Evolutionary conservation across 768 basidiomycete species (phyloP).

Genomic region (Dentipellis fragilis): DNA sequence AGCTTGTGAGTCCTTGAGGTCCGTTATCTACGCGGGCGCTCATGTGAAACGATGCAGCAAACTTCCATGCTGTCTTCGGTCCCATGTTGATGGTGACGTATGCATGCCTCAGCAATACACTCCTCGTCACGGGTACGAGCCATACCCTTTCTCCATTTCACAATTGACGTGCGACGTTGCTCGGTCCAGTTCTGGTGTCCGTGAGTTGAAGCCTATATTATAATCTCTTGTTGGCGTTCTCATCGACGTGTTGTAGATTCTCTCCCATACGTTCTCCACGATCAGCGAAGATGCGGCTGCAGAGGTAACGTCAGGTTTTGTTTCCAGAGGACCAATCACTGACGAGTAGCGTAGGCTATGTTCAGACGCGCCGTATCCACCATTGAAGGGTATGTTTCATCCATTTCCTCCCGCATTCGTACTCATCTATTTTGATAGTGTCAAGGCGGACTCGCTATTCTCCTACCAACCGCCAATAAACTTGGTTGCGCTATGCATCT

Average conservation of each 20-base stretch:
- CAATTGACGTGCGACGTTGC: slow-evolving; percentile 4
- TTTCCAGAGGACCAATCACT: slow-evolving; percentile 1
- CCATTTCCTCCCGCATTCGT: not conserved
- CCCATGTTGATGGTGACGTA: slow-evolving; percentile 87
- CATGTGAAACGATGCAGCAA: slow-evolving; percentile 26
- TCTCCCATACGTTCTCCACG: slow-evolving; percentile 90
- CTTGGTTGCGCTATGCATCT: slow-evolving; percentile 72
- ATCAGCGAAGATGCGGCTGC: slow-evolving; percentile 91
- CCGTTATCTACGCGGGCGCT: slow-evolving; percentile 1
- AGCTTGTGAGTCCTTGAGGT: slow-evolving; percentile 45
- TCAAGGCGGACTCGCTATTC: slow-evolving; percentile 86
- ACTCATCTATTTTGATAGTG: slow-evolving; percentile 29
- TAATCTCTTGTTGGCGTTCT: too few species aligned
- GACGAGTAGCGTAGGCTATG: slow-evolving; percentile 55
- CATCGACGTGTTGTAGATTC: slow-evolving; percentile 41
- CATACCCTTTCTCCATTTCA: not conserved
- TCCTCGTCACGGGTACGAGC: slow-evolving; percentile 74
- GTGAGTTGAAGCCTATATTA: not conserved
- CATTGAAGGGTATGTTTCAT: slow-evolving; percentile 66
- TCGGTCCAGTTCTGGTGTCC: slow-evolving; percentile 1
- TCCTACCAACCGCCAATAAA: slow-evolving; percentile 95
- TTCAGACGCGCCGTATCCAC: slow-evolving; percentile 90
- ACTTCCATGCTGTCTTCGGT: slow-evolving; percentile 83
- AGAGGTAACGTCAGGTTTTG: slow-evolving; percentile 40
- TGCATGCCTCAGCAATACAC: slow-evolving; percentile 85